Base-by-base conservation (phyloP, 306 rosid genomes). In the Ormosia semicastrata region DNA sequence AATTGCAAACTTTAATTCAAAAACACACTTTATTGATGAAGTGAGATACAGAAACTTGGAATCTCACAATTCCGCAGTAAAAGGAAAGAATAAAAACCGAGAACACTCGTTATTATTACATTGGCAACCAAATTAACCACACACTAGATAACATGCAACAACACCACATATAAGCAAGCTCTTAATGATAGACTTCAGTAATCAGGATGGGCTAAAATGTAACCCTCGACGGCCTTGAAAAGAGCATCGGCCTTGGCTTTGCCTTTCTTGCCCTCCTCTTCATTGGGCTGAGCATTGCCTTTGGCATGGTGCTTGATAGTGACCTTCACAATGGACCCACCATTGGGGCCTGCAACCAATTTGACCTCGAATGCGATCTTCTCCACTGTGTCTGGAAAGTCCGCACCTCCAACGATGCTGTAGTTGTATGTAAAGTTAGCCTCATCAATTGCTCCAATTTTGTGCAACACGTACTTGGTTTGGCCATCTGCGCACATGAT, bases 391-490 rank as follows among this genome's bases (percentile, higher is more conserved):
- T 83, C 85, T 0, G 40, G 7, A 5, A 82, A 39, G 15, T 17
- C 77, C 24, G 60, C 73, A 1, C 87, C 89, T 30, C 54, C 89
- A 7, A 83, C 81, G 24, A 83, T 24, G 47, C 65, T 71, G 75
- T 83, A 87, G 12, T 36, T 29, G 71, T 83, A 83, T 12, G 13
- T 39, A 3, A 80, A 80, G 75, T 41, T 83, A 7, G 57, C 85
- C 5, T 77, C 49, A 76, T 87, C 87, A 1, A 80, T 5, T 7
- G 5, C 78, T 8, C 80, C 87, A 7, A 83, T 37, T 8, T 12
- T 76, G 39, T 86, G 83, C 85, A 62, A 62, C 30, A 65, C 82
- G 12, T 63, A 70, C 14, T 50, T 59, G 58, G 49, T 41, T 6
- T 64, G 53, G 66, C 87, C 62, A 17, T 85, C 87, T 65, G 56